Conservation (phyloP, 2,329 filamentous ascomycete genomes). For the Monosporascus sp. region DNA sequence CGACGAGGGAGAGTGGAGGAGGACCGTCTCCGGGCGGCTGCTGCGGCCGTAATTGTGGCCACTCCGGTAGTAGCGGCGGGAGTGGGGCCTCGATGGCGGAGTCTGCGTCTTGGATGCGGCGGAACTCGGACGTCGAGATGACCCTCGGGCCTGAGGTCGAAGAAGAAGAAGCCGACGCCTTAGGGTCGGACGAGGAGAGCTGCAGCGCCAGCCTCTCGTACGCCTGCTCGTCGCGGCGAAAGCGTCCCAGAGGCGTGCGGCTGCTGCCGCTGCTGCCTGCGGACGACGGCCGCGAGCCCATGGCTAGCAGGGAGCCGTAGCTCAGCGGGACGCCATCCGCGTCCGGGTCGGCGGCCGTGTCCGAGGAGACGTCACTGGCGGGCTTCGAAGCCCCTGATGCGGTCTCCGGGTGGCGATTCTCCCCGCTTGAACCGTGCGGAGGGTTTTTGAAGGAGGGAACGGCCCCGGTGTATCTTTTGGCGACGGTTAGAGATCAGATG, state of each 20-base stretch:
- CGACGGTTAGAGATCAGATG: neutral
- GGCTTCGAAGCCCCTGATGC: neutral
- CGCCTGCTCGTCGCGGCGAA: conserved; percentile 9
- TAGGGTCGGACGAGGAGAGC: neutral
- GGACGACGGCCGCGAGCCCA: neutral
- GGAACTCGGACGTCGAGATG: no score
- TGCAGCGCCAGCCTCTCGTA: conserved; percentile 17
- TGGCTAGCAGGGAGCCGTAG: conserved; percentile 1
- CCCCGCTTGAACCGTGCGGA: neutral
- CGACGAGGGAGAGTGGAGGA: no score
- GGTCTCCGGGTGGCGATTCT: neutral
- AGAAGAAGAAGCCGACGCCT: neutral
- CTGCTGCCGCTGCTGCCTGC: neutral
- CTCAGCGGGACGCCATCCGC: neutral
- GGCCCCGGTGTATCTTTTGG: neutral
- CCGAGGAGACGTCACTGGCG: neutral
- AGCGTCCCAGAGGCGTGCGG: conserved; percentile 14
- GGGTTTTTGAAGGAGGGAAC: neutral
- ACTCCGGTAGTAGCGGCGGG: no score
- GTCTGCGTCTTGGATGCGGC: no score
- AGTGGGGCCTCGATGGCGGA: no score
- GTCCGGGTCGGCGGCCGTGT: no score
- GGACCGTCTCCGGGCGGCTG: no score
- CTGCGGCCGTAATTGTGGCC: no score
- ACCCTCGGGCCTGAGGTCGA: no score